Conservation (phyloP, 2,329 filamentous ascomycete genomes). For the Beauveria rudraprayagi region DNA sequence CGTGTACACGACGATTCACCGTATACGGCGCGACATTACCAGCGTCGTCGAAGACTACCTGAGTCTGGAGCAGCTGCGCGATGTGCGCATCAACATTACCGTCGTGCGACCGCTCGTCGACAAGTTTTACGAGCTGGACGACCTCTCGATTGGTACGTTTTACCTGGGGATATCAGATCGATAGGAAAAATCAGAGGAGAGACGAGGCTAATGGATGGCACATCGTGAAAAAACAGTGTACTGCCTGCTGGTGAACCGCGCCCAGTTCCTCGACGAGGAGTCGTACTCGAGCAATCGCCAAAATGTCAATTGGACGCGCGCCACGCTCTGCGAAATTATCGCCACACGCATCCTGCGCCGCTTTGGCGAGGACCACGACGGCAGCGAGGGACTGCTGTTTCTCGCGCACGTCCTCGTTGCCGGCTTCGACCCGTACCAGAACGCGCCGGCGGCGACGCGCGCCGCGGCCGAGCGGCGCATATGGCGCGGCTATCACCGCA, state of each 20-base stretch:
- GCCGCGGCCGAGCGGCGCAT: constrained; percentile 45
- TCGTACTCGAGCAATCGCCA: constrained; percentile 67
- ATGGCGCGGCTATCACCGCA: constrained; percentile 44
- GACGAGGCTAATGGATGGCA: neutral
- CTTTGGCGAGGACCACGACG: constrained; percentile 70
- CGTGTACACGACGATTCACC: constrained; percentile 71
- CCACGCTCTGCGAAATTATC: constrained; percentile 71
- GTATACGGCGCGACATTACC: constrained; percentile 56
- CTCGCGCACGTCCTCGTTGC: constrained; percentile 74
- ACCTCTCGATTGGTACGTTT: constrained; percentile 63
- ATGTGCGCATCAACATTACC: constrained; percentile 72
- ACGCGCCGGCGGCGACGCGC: constrained; percentile 61
- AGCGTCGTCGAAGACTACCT: constrained; percentile 55
- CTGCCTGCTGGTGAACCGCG: constrained; percentile 73
- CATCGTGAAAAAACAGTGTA: constrained; percentile 47
- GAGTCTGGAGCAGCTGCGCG: constrained; percentile 68
- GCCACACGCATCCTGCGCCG: constrained; percentile 70
- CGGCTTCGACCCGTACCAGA: constrained; percentile 79
- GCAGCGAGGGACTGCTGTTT: constrained; percentile 60
- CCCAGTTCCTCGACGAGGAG: constrained; percentile 73
- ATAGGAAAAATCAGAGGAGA: neutral
- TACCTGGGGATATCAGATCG: neutral
- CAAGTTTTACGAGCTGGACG: constrained; percentile 68
- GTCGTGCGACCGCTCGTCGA: constrained; percentile 78
- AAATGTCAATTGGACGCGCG: constrained; percentile 71